Percentiles rank a stretch among this genome's conserved stretches.
Evolutionary conservation across 331 rosid species (phyloP).

Genomic region (Saraca asoca): DNA sequence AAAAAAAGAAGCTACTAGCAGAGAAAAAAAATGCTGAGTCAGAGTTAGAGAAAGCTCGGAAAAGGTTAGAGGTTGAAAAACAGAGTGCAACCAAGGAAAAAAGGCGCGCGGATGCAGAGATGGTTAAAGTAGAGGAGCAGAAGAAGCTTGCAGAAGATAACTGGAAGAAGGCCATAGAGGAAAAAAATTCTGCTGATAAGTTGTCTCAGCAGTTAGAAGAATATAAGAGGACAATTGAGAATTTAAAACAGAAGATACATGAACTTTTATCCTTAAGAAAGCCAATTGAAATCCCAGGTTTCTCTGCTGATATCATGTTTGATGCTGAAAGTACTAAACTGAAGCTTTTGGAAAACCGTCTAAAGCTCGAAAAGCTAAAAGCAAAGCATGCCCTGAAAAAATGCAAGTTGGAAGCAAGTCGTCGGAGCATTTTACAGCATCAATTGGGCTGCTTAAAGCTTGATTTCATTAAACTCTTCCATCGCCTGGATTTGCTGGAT

Average conservation of each 20-base stretch:
- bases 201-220: constrained; percentile 56
- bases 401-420: constrained; percentile 61
- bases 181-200: constrained; percentile 55
- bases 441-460: constrained; percentile 62
- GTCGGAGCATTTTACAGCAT: constrained; percentile 42
- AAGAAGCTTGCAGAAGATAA: constrained; percentile 54
- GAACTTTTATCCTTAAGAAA: constrained; percentile 52
- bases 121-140: constrained; percentile 50
- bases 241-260: constrained; percentile 45
- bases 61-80: constrained; percentile 54
- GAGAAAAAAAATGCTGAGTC: constrained; percentile 41
- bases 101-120: constrained; percentile 45
- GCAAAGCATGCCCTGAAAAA: constrained; percentile 56
- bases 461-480: constrained; percentile 56
- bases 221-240: constrained; percentile 46
- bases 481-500: constrained; percentile 58
- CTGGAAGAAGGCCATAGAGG: constrained; percentile 58
- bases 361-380: constrained; percentile 64
- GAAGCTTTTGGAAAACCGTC: constrained; percentile 62
- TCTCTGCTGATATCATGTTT: constrained; percentile 33
- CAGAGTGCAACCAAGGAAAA: constrained; percentile 46
- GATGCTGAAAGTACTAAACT: constrained; percentile 43
- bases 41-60: constrained; percentile 45
- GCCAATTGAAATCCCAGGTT: constrained; percentile 41
- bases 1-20: constrained; percentile 51